Evolutionary conservation across 2,329 filamentous ascomycete genomes (phyloP), one percentile per base, ranked within the genome.

Genomic region (Apiospora rasikravindrae): DNA sequence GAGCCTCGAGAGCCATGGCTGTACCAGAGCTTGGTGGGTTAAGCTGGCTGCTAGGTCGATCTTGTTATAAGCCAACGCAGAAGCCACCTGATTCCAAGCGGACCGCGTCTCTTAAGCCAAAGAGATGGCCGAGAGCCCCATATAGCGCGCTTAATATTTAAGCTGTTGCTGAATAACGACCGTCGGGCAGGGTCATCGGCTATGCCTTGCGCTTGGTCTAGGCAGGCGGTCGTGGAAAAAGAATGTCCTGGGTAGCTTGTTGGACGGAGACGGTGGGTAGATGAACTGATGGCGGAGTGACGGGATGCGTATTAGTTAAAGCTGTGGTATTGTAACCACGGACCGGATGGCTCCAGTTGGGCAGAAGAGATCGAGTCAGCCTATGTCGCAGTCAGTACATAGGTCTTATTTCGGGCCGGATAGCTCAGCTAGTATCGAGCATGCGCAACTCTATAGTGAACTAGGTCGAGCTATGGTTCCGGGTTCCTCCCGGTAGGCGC

Each of bases 1-100:
- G 90, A 78, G 86, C 89, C 82, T 90, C 87, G 80, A 91, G 84
- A 80, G 89, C 89, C 88, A 90, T 90, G 82, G 76, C 78, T 71
- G 75, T 73, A 10, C 29, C 22, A 10, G 33, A 40, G 57, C 57
- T 40, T 40, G 57, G 11, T 64, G 19, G 8, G 22, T n/a, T n/a
- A 40, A 33, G 33, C 19, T 19, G 33, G 29, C 29, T 40, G 33
- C 19, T 64, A 40, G 33, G 33, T 40, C 57, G 57, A 37, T 45
- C 51, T 70, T 69, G 45, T 67, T 66, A 69, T 37, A 40, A 53
- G 45, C 10, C 71, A 51, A 40, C 42, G 40, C 19, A 14, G 19
- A 61, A 67, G 44, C 70, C 24, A 70, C 53, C 42, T 53, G 47
- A 37, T 68, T 33, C 47, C 45, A 7, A 67, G 40, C 40, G 24